These are phyloP conservation scores for Podila epigama DNA, from an alignment of 192 early-diverging fungal species.

Conservation along the genomic window DNA sequence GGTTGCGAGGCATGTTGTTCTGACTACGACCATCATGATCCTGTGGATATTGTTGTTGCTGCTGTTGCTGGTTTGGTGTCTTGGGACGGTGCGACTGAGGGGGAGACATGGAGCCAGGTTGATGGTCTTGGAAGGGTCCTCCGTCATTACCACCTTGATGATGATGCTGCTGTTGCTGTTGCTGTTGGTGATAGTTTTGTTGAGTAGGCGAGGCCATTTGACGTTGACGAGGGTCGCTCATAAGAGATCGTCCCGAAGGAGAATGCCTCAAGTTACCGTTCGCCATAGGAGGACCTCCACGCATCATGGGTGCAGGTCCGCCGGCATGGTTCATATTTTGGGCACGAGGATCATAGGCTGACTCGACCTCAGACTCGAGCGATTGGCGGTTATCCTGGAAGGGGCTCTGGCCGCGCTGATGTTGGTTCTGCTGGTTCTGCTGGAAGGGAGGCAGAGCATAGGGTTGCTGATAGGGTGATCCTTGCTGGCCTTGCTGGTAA, in stretches of 20 bases:
- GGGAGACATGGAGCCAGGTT: background rate
- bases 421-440: conserved; percentile 13
- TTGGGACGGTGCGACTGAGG: background rate
- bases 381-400: conserved; percentile 26
- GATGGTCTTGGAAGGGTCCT: too few relatives aligned
- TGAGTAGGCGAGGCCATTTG: background rate
- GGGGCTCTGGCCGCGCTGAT: conserved; percentile 13
- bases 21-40: background rate
- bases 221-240: conserved; percentile 10
- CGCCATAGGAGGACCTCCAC: background rate
- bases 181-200: background rate
- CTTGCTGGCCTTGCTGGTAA: background rate
- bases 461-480: background rate
- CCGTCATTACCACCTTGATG: too few relatives aligned
- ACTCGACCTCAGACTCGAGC: conserved; percentile 30
- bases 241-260: conserved; percentile 10
- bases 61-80: background rate
- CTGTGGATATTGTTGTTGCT: conserved; percentile 9
- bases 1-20: conserved; percentile 3
- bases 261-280: background rate
- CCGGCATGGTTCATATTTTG: background rate
- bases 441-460: background rate
- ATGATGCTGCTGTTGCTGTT: conserved; percentile 14
- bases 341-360: conserved; percentile 30
- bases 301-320: conserved; percentile 19